Evolutionary conservation across 176 grass and related monocot species (phyloP), one percentile per base, ranked within the genome.

Genomic region (Poa pratensis): DNA sequence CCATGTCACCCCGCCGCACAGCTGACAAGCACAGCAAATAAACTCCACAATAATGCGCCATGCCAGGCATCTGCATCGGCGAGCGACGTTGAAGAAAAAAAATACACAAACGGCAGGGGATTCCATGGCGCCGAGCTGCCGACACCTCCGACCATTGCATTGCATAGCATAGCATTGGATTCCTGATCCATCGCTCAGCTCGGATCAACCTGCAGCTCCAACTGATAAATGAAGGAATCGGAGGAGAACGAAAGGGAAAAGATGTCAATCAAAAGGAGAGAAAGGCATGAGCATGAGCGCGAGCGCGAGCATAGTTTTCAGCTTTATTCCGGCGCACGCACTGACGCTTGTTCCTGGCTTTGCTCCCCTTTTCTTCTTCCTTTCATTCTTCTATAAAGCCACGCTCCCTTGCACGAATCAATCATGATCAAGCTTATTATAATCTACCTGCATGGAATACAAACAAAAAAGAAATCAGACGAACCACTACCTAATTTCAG

Each of bases 271-370:
- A 51, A 77, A 89, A 77, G 66, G 9, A 32, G 76, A 32, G 50
- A 61, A 75, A 75, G 69, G 69, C 9, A 73, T 17, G 18, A 42
- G 65, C 22, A 52, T 17, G 22, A 48, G 45, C 55, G 51, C 40
- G 9, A 76, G 51, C 66, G 51, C 40, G 9, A 76, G 51, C 53
- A 51, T 46, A 12, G 45, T 46, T 65, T 86, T 86, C 79, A 73
- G 64, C 88, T 90, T 78, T 86, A 86, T 78, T 90, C 79, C 66
- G 10, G 34, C 30, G 87, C 87, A 72, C 30, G 87, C 87, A 72
- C 76, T 58, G 12, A 40, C 61, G 16, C 70, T 51, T 70, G 61
- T 61, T 78, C 80, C 52, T 42, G 26, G 5, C 20, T 1, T 1
- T 5, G n/a, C 45, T 9, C 14, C 17, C 2, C 2, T 55, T 26